A percentile compares a stretch with the other conserved stretches of the same genome.
Conservation (phyloP, 2,329 filamentous ascomycete genomes). For the Mollisiaceae sp. region DNA sequence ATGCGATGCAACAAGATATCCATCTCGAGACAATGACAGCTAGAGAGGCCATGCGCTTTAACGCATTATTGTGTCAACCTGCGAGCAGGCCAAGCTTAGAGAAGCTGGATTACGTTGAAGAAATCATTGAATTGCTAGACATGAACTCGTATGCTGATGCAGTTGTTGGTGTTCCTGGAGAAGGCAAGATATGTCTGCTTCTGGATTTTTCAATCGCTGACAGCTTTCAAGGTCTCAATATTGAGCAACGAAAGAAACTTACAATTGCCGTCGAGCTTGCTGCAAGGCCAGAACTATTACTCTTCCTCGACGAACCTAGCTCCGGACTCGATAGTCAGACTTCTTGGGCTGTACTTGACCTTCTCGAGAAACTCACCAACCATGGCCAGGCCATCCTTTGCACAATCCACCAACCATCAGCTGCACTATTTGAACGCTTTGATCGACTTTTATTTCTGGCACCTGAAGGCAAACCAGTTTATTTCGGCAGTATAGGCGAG, state of each 20-base stretch:
- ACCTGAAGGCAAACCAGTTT: constrained; percentile 24
- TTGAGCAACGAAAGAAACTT: constrained; percentile 73
- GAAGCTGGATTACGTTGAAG: constrained; percentile 87
- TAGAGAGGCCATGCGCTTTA: constrained; percentile 84
- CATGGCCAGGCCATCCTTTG: constrained; percentile 89
- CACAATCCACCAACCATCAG: constrained; percentile 93
- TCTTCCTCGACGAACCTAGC: constrained; percentile 95
- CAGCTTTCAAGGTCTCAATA: constrained; percentile 56
- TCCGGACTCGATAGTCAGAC: constrained; percentile 92
- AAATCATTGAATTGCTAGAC: constrained; percentile 86
- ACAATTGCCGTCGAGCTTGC: constrained; percentile 94
- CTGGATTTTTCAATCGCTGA: background rate
- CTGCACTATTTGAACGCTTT: constrained; percentile 90
- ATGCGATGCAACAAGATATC: constrained; percentile 90
- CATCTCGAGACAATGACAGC: constrained; percentile 84
- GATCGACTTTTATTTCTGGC: constrained; percentile 78
- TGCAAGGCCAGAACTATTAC: constrained; percentile 82
- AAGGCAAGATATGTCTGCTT: constrained; percentile 44
- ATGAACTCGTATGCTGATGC: constrained; percentile 92
- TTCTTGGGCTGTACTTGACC: constrained; percentile 85
- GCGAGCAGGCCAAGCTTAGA: constrained; percentile 70
- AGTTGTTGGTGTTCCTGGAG: constrained; percentile 85
- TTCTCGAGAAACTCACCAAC: constrained; percentile 88
- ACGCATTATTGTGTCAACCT: constrained; percentile 82
- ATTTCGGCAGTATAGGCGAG: constrained; percentile 69